phyloP scores from a whole-genome alignment of 2,329 filamentous ascomycete species.

The Paecilomyces niveus region DNA sequence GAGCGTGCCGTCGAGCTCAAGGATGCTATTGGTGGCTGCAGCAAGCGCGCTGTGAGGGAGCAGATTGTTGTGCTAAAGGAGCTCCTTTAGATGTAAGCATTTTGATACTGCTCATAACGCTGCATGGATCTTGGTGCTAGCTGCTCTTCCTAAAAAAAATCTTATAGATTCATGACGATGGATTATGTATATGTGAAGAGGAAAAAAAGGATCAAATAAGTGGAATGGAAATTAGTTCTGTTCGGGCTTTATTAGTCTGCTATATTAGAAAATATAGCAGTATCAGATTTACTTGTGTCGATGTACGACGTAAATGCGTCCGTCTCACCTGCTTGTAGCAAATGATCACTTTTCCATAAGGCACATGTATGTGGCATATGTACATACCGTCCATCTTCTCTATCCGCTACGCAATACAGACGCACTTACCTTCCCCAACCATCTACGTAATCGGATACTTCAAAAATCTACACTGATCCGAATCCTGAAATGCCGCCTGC shows the following conservation, averaged over 20 bases:
- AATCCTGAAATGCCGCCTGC: constrained; percentile 40
- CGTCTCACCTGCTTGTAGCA: too few relatives aligned
- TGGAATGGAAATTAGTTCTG: too few relatives aligned
- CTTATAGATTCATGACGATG: background rate
- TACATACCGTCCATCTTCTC: background rate
- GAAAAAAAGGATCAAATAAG: background rate
- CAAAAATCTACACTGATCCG: constrained; percentile 44
- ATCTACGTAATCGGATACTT: constrained; percentile 39
- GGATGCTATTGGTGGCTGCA: constrained; percentile 70
- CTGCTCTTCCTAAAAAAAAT: background rate
- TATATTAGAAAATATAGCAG: too few relatives aligned
- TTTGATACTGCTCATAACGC: background rate
- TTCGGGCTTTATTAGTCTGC: too few relatives aligned
- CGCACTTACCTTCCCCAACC: background rate
- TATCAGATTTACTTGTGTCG: too few relatives aligned
- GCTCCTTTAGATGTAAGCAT: constrained; percentile 32
- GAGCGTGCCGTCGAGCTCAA: constrained; percentile 76
- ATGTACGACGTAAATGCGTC: too few relatives aligned
- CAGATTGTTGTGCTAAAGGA: constrained; percentile 60
- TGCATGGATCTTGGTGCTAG: background rate
- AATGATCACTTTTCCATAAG: too few relatives aligned
- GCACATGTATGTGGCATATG: background rate
- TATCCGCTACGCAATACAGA: background rate
- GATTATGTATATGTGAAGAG: background rate
- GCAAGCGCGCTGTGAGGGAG: constrained; percentile 58